phyloP scores from a whole-genome alignment of 225 moss, liverwort and hornwort genomes.

The Lunularia cruciata region DNA sequence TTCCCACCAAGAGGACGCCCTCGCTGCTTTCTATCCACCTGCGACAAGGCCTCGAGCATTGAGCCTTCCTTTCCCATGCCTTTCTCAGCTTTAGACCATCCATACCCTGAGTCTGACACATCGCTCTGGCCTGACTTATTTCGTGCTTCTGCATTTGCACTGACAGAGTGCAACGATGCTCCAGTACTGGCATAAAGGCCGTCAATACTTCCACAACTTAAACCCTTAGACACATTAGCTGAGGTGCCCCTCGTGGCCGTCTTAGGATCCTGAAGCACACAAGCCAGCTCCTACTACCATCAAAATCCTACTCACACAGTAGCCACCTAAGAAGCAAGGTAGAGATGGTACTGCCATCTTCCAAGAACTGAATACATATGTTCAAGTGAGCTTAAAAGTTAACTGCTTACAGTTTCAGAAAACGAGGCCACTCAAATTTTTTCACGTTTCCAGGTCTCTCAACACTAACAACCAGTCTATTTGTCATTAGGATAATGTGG shows the following conservation, averaged over 20 bases:
- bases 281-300: conserved; percentile 35
- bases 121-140: conserved; percentile 51
- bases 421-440: too few species aligned
- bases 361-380: too few species aligned
- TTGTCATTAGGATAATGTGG: too few species aligned
- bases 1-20: conserved; percentile 81
- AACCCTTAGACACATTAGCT: conserved; percentile 58
- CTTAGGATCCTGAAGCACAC: conserved; percentile 58
- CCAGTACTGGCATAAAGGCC: conserved; percentile 50
- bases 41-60: conserved; percentile 66
- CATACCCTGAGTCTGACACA: conserved; percentile 45
- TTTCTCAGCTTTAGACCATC: conserved; percentile 54
- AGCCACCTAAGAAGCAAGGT: conserved; percentile 10
- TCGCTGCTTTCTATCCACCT: conserved; percentile 77
- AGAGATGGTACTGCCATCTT: too few species aligned
- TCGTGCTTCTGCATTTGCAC: conserved; percentile 33
- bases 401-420: not conserved
- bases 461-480: too few species aligned
- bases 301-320: conserved; percentile 26
- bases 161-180: conserved; percentile 44
- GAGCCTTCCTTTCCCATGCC: conserved; percentile 47
- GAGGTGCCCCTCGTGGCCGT: conserved; percentile 41
- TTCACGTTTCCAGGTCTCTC: too few species aligned
- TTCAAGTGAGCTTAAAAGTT: not conserved
- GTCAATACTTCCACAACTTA: conserved; percentile 51